Conservation (phyloP, 2,329 filamentous ascomycete genomes). For the Microdochium nivale region DNA sequence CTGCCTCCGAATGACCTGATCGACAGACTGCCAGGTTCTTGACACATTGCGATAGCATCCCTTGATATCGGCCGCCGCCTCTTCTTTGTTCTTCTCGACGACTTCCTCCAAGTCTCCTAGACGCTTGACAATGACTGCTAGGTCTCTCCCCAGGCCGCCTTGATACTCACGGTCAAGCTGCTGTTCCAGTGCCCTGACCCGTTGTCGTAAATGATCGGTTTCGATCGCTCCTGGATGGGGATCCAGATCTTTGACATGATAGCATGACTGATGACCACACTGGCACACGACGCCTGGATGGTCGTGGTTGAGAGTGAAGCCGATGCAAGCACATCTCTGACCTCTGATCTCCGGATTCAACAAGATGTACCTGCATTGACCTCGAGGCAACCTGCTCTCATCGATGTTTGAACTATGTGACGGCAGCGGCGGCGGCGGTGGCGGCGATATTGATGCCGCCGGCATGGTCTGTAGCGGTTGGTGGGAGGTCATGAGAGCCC, state of each 20-base stretch:
- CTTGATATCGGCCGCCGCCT: slow-evolving; percentile 43
- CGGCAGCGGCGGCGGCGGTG: not conserved
- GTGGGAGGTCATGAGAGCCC: not conserved
- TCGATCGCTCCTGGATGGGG: slow-evolving; percentile 34
- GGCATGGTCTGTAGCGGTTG: not conserved
- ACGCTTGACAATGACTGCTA: slow-evolving; percentile 27
- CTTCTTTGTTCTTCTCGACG: slow-evolving; percentile 41
- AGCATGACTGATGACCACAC: slow-evolving; percentile 53
- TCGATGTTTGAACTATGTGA: slow-evolving; percentile 14
- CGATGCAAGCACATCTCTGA: slow-evolving; percentile 48
- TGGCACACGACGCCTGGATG: slow-evolving; percentile 46
- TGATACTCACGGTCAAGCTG: slow-evolving; percentile 28
- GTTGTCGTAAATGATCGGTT: slow-evolving; percentile 37
- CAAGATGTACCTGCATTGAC: slow-evolving; percentile 52
- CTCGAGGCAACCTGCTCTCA: slow-evolving; percentile 41
- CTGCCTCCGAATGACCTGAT: slow-evolving; percentile 31
- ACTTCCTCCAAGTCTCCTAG: slow-evolving; percentile 44
- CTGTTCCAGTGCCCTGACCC: slow-evolving; percentile 33
- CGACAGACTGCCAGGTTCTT: slow-evolving; percentile 43
- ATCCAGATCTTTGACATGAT: slow-evolving; percentile 42
- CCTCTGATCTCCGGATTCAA: slow-evolving; percentile 47
- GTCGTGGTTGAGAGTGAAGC: slow-evolving; percentile 45
- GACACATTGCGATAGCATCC: slow-evolving; percentile 45
- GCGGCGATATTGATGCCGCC: not conserved
- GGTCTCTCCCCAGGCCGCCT: slow-evolving; percentile 24